phyloP scores from a whole-genome alignment of 1,284 basidiomycete species.

The Gomphus bonarii region DNA sequence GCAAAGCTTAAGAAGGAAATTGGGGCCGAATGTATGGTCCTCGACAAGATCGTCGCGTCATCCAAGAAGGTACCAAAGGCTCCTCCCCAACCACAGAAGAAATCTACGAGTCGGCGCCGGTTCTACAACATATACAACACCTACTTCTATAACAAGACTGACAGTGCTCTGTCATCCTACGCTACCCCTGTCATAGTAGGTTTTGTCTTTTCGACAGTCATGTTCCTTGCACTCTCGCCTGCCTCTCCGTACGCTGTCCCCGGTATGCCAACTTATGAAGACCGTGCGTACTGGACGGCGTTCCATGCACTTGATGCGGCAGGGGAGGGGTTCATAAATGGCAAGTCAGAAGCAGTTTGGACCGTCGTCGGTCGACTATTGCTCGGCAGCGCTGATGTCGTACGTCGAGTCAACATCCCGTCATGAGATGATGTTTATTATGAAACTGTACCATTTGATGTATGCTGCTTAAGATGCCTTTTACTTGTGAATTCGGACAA shows the following conservation, averaged over 20 bases:
- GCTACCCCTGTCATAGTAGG: slow-evolving; percentile 37
- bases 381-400: slow-evolving; percentile 9
- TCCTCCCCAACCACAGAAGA: slow-evolving; percentile 21
- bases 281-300: slow-evolving; percentile 66
- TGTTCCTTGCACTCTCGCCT: slow-evolving; percentile 45
- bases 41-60: slow-evolving; percentile 58
- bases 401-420: slow-evolving; percentile 10
- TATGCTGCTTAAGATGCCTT: background rate
- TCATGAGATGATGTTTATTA: background rate
- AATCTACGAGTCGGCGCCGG: slow-evolving; percentile 25
- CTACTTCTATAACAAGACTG: slow-evolving; percentile 50
- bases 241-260: slow-evolving; percentile 48
- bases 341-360: slow-evolving; percentile 42
- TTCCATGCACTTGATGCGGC: slow-evolving; percentile 60
- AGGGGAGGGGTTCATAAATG: slow-evolving; percentile 51
- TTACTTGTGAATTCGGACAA: background rate
- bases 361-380: slow-evolving; percentile 45
- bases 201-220: slow-evolving; percentile 45
- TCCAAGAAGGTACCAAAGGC: slow-evolving; percentile 26
- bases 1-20: slow-evolving; percentile 65
- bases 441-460: slow-evolving; percentile 3
- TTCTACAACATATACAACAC: slow-evolving; percentile 82
- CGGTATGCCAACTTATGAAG: slow-evolving; percentile 64
- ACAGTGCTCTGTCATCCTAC: slow-evolving; percentile 3
- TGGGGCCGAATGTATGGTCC: slow-evolving; percentile 64